A percentile compares a stretch with the other conserved stretches of the same genome.
Conservation (phyloP, 352 stramenopile species). For the Globisporangium barbulae region DNA sequence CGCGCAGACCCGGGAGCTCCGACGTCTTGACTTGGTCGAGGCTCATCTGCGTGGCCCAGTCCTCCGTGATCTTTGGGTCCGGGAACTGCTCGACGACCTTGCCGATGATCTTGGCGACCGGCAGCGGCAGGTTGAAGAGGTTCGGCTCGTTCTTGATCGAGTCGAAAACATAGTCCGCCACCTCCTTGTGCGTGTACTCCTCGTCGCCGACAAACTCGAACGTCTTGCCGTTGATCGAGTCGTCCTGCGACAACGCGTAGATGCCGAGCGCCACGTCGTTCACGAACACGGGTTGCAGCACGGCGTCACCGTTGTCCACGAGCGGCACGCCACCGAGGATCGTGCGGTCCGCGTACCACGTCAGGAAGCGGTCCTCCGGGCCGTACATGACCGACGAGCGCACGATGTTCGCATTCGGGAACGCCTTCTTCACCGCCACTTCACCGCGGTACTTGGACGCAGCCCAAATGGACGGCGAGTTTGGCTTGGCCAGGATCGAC, state of each 20-base stretch:
- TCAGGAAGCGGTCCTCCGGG: conserved; percentile 94
- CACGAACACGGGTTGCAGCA: conserved; percentile 92
- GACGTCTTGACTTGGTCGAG: conserved; percentile 85
- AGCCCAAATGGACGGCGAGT: conserved; percentile 80
- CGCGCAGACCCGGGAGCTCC: conserved; percentile 65
- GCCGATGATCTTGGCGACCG: conserved; percentile 72
- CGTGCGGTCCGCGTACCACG: conserved; percentile 84
- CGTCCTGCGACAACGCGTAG: conserved; percentile 76
- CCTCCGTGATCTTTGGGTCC: conserved; percentile 76
- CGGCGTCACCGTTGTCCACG: conserved; percentile 90
- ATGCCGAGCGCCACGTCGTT: conserved; percentile 81
- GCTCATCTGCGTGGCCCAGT: conserved; percentile 73
- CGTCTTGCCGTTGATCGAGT: conserved; percentile 88
- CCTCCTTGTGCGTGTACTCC: conserved; percentile 96
- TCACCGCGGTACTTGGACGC: conserved; percentile 87
- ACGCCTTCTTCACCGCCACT: conserved; percentile 87
- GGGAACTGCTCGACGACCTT: conserved; percentile 82
- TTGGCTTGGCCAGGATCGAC: conserved; percentile 74
- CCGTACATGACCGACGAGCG: conserved; percentile 94
- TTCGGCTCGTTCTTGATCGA: conserved; percentile 72
- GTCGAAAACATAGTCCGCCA: conserved; percentile 97
- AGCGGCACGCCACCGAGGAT: conserved; percentile 83
- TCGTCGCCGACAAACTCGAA: conserved; percentile 96
- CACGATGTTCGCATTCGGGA: conserved; percentile 95
- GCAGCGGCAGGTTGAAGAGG: conserved; percentile 81